phyloP scores from a whole-genome alignment of 306 rosid species.

The Begonia loranthoides region DNA sequence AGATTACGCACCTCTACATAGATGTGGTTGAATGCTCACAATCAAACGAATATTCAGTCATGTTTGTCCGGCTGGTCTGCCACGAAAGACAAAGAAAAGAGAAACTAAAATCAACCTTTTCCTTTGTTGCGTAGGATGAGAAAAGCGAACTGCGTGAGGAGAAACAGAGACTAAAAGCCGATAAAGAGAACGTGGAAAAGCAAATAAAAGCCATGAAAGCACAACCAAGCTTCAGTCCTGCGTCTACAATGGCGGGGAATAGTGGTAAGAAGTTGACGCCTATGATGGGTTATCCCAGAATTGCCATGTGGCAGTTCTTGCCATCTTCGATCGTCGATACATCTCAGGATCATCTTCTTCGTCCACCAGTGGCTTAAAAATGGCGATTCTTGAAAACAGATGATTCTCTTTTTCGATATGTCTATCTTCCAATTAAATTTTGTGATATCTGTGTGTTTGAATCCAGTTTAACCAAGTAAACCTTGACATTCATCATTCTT shows the following conservation, averaged over 20 bases:
- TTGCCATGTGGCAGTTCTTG: conserved; percentile 74
- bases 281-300: conserved; percentile 50
- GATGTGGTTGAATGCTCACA: too few species aligned
- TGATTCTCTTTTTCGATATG: conserved; percentile 10
- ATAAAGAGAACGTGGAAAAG: conserved; percentile 58
- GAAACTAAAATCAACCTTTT: too few species aligned
- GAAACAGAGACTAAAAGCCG: conserved; percentile 65
- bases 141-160: conserved; percentile 70
- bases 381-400: conserved; percentile 14
- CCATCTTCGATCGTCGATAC: conserved; percentile 61
- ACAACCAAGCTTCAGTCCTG: conserved; percentile 42
- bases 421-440: background rate
- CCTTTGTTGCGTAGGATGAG: conserved; percentile 47
- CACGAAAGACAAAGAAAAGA: too few species aligned
- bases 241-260: conserved; percentile 38
- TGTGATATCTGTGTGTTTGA: too few species aligned
- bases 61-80: too few species aligned
- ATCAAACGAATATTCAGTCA: too few species aligned
- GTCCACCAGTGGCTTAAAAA: conserved; percentile 67
- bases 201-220: conserved; percentile 39
- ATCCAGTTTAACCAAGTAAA: too few species aligned
- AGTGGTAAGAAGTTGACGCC: conserved; percentile 54
- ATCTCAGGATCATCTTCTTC: conserved; percentile 67
- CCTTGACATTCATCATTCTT: too few species aligned
- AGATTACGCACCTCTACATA: too few species aligned